phyloP scores from a whole-genome alignment of 2,329 filamentous ascomycete species.

The Xylaria digitata region DNA sequence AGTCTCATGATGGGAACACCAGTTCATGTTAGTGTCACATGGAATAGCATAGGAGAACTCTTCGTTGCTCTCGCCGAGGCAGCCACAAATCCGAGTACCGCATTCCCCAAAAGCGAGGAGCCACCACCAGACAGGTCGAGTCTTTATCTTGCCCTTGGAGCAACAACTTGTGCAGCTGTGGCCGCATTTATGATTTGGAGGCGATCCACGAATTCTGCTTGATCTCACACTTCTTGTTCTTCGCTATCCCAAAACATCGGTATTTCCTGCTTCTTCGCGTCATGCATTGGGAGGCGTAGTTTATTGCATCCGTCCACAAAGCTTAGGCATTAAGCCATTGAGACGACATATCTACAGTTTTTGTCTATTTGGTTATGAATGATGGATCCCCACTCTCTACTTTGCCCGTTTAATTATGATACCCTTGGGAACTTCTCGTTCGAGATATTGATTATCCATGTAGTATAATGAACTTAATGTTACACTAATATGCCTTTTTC shows the following conservation, averaged over 20 bases:
- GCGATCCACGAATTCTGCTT: constrained; percentile 62
- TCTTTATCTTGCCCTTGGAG: constrained; percentile 86
- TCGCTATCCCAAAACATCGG: neutral
- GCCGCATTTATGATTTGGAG: constrained; percentile 75
- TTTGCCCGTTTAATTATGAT: constrained; percentile 40
- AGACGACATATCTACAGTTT: neutral
- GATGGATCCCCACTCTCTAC: constrained; percentile 36
- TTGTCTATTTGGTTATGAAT: constrained; percentile 26
- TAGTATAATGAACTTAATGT: constrained; percentile 41
- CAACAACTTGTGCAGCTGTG: constrained; percentile 71
- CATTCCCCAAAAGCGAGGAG: constrained; percentile 90
- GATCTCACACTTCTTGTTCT: constrained; percentile 26
- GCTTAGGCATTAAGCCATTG: constrained; percentile 12
- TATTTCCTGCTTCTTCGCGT: constrained; percentile 14
- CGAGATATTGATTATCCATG: constrained; percentile 31
- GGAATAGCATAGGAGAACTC: constrained; percentile 92
- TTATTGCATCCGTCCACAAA: neutral
- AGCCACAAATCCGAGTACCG: constrained; percentile 87
- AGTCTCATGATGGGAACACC: constrained; percentile 88
- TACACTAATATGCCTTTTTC: neutral
- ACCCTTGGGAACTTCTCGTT: constrained; percentile 42
- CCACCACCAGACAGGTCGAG: constrained; percentile 85
- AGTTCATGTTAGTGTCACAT: constrained; percentile 93
- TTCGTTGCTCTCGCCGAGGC: constrained; percentile 93
- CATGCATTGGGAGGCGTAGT: constrained; percentile 25